Evolutionary conservation across 257 asterid species (phyloP).

Genomic region (Nicotiana sylvestris): DNA sequence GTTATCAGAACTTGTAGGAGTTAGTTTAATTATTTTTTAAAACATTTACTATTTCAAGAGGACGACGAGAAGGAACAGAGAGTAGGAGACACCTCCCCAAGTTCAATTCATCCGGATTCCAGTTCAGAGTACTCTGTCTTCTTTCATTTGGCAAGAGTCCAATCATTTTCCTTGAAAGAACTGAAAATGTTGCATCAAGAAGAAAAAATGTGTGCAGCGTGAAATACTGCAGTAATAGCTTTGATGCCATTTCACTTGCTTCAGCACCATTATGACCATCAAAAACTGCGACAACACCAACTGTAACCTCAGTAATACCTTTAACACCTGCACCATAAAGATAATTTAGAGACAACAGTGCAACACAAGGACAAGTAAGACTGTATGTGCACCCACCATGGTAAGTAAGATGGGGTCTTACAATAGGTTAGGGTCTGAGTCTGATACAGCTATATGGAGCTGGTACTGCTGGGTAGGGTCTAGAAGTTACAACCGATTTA

Average conservation of each 20-base stretch:
- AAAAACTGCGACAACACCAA: slow-evolving; percentile 82
- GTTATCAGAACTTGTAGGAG: slow-evolving; percentile 1
- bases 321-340: slow-evolving; percentile 39
- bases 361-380: not conserved
- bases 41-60: not conserved
- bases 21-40: not conserved
- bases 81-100: slow-evolving; percentile 54
- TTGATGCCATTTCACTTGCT: slow-evolving; percentile 95
- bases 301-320: slow-evolving; percentile 68
- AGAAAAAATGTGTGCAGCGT: slow-evolving; percentile 84
- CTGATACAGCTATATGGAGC: not conserved
- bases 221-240: slow-evolving; percentile 69
- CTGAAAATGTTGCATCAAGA: slow-evolving; percentile 69
- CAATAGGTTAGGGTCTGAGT: not conserved
- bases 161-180: slow-evolving; percentile 48
- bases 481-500: not conserved
- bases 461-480: not conserved
- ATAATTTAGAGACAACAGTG: not conserved
- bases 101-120: slow-evolving; percentile 44
- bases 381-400: not conserved
- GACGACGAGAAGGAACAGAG: not conserved
- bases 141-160: slow-evolving; percentile 50
- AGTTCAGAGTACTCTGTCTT: slow-evolving; percentile 34
- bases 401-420: not conserved
- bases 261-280: slow-evolving; percentile 97